phyloP scores from a whole-genome alignment of 1,284 basidiomycete species.

The Austropuccinia psidii region DNA sequence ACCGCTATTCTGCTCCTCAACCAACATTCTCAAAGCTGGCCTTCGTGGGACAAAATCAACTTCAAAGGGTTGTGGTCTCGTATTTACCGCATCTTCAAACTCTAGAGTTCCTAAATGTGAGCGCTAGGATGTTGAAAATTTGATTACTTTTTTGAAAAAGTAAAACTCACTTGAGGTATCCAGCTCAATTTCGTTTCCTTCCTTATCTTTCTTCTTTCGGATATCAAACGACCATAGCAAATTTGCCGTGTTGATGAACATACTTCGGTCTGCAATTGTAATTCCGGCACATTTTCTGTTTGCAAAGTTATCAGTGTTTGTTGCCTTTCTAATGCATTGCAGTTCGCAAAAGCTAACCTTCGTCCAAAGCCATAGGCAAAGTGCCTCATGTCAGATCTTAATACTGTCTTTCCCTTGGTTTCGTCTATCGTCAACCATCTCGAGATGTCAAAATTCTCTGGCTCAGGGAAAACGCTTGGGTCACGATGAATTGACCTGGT shows the following conservation, averaged over 20 bases:
- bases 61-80: constrained; percentile 27
- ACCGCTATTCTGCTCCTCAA: too few relatives aligned
- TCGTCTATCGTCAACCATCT: constrained; percentile 25
- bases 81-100: constrained; percentile 23
- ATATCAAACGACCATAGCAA: constrained; percentile 30
- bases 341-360: constrained; percentile 12
- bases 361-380: constrained; percentile 36
- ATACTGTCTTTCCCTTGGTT: neutral
- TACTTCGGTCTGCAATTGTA: constrained; percentile 54
- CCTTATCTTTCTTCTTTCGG: constrained; percentile 3
- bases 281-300: constrained; percentile 55
- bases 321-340: neutral
- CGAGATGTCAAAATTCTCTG: constrained; percentile 17
- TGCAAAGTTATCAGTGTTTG: constrained; percentile 52
- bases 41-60: constrained; percentile 25
- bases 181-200: constrained; percentile 17
- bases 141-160: neutral
- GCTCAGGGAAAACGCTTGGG: constrained; percentile 28
- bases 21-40: neutral
- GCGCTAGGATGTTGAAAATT: neutral
- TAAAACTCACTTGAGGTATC: constrained; percentile 3
- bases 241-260: constrained; percentile 34
- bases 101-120: neutral
- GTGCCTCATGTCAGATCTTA: constrained; percentile 24
- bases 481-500: constrained; percentile 37